Evolutionary conservation across 768 basidiomycete genomes (phyloP).

Genomic region (Boletus fagicola): DNA sequence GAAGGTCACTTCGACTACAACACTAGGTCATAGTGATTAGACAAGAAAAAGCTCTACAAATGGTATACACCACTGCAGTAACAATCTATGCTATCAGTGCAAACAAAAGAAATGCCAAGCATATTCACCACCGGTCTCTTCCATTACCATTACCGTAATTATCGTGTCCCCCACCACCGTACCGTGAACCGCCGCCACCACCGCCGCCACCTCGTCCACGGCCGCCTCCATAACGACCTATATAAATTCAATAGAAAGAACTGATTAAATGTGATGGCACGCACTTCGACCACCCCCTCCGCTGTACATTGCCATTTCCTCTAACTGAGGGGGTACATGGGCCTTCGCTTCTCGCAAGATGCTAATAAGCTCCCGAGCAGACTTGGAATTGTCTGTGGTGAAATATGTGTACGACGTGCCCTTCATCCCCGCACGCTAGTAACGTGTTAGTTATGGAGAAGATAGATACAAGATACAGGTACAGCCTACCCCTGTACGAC

Average conservation of each 20-base stretch:
- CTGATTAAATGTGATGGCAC: constrained; percentile 19
- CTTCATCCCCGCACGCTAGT: constrained; percentile 84
- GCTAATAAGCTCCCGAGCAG: constrained; percentile 84
- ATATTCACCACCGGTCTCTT: constrained; percentile 26
- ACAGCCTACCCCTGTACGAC: constrained; percentile 81
- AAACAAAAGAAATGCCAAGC: constrained; percentile 2
- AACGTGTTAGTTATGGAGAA: constrained; percentile 15
- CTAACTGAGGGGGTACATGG: constrained; percentile 79
- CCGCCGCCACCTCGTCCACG: constrained; percentile 28
- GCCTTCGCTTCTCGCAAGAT: constrained; percentile 90
- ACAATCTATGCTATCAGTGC: constrained; percentile 21
- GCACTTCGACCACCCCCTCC: constrained; percentile 74
- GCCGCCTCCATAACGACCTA: constrained; percentile 62
- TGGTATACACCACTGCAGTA: constrained; percentile 25
- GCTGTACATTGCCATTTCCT: constrained; percentile 89
- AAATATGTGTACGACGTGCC: constrained; percentile 95
- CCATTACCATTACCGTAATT: constrained; percentile 23
- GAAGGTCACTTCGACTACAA: too few species aligned
- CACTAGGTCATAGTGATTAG: background rate
- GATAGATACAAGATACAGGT: constrained; percentile 5
- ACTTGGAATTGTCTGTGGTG: constrained; percentile 93
- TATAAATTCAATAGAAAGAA: background rate
- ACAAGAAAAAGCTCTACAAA: constrained; percentile 16
- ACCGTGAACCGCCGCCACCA: constrained; percentile 20
- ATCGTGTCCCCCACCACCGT: constrained; percentile 26